Conservation (phyloP, 805 yeast genomes). For the Candida nemodendra region DNA sequence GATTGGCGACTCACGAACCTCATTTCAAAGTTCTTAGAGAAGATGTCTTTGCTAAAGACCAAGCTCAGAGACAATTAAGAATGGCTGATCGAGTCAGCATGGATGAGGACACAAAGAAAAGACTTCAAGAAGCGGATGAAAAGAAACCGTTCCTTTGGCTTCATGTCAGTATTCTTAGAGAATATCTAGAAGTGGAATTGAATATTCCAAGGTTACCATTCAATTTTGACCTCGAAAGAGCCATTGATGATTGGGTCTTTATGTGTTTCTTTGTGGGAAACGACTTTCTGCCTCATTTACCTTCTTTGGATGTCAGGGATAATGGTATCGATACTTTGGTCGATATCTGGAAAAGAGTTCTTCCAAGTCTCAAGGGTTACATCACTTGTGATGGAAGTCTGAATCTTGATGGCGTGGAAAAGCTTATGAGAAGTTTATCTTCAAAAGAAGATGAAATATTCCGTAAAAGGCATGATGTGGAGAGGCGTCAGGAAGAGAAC, state of each 20-base stretch:
- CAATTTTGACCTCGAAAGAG: constrained; percentile 86
- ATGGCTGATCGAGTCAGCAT: constrained; percentile 51
- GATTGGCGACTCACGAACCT: constrained; percentile 97
- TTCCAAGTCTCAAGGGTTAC: constrained; percentile 69
- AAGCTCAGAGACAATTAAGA: constrained; percentile 41
- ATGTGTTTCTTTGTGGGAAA: constrained; percentile 99
- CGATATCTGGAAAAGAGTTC: constrained; percentile 73
- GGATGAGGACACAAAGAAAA: constrained; percentile 56
- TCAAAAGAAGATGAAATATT: constrained; percentile 77
- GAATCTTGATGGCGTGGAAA: constrained; percentile 73
- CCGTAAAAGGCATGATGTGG: constrained; percentile 64
- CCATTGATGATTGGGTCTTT: constrained; percentile 98
- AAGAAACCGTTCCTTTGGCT: constrained; percentile 92
- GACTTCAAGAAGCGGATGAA: constrained; percentile 41
- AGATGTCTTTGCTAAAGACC: constrained; percentile 88
- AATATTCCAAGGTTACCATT: constrained; percentile 66
- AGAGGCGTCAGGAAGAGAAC: constrained; percentile 64
- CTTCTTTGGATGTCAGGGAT: constrained; percentile 92
- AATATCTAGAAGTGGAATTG: constrained; percentile 82
- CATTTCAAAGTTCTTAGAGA: constrained; percentile 92
- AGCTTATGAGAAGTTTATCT: constrained; percentile 62
- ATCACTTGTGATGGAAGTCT: constrained; percentile 89
- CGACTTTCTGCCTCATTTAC: constrained; percentile 95
- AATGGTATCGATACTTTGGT: constrained; percentile 84
- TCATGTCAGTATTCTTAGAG: constrained; percentile 82